These are phyloP conservation scores for Moesziomyces antarcticus DNA, from an alignment of 1,284 basidiomycete species.

Conservation along the genomic window DNA sequence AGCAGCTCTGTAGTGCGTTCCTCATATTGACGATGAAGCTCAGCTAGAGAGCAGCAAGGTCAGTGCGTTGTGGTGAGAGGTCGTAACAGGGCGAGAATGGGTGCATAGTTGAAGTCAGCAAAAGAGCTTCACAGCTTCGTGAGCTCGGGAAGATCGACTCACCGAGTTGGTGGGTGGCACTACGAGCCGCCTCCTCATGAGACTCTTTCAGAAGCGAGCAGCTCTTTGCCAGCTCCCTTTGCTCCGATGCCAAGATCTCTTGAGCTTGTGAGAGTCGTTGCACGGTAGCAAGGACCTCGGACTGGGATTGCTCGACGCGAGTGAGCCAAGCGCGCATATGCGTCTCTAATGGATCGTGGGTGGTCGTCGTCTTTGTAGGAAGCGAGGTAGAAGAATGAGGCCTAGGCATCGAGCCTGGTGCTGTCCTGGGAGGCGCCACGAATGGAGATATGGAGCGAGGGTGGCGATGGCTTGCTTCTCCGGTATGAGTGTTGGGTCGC, in stretches of 20 bases:
- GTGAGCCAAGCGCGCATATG: constrained; percentile 7
- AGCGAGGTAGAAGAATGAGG: neutral
- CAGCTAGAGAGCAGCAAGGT: neutral
- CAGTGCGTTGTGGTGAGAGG: no score
- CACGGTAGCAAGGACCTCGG: neutral
- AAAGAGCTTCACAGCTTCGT: neutral
- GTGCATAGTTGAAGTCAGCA: neutral
- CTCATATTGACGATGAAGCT: neutral
- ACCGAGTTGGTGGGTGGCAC: neutral
- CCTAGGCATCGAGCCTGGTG: neutral
- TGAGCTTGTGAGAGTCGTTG: neutral
- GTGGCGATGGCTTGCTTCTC: neutral
- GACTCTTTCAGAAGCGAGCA: neutral
- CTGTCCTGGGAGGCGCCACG: constrained; percentile 1
- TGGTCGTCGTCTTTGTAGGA: neutral
- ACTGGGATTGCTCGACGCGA: neutral
- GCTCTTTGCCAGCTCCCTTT: neutral
- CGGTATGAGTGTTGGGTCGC: neutral
- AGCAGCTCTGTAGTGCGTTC: neutral
- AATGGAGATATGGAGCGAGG: neutral
- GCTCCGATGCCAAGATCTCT: neutral
- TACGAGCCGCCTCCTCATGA: neutral
- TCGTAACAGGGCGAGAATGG: neutral
- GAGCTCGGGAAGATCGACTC: neutral
- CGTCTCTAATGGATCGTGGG: constrained; percentile 1